phyloP scores from a whole-genome alignment of 139 green algal species.

The Trebouxia sp. region DNA sequence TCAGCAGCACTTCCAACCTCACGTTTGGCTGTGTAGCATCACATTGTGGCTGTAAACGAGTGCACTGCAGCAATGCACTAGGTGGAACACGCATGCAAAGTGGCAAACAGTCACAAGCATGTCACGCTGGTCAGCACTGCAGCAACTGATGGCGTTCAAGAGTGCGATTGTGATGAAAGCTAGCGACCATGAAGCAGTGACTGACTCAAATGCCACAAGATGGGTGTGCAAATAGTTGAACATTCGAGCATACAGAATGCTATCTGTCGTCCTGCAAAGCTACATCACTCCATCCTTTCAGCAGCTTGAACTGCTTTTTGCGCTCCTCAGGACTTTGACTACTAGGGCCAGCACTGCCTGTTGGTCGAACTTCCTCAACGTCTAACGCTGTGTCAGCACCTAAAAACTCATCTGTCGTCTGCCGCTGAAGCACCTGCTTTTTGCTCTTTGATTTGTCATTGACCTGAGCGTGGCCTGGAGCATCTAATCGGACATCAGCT shows the following conservation, averaged over 20 bases:
- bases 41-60: no score
- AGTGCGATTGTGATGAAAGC: no score
- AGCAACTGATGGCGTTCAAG: no score
- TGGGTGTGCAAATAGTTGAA: no score
- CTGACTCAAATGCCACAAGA: no score
- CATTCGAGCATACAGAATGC: background rate
- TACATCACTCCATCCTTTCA: slow-evolving; percentile 21
- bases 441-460: background rate
- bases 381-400: background rate
- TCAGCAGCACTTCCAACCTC: no score
- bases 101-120: no score
- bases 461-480: background rate
- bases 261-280: background rate
- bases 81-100: no score
- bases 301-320: slow-evolving; percentile 7
- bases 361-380: background rate
- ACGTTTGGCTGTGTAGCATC: no score
- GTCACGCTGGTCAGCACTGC: no score
- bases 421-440: slow-evolving; percentile 16
- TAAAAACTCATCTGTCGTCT: slow-evolving; percentile 10
- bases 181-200: no score
- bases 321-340: slow-evolving; percentile 17
- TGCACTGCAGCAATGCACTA: no score
- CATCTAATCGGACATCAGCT: background rate
- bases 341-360: background rate